Percentiles rank a stretch among this genome's conserved stretches.
Conservation (phyloP, 768 basidiomycete species). For the Kwoniella dejecticola region DNA sequence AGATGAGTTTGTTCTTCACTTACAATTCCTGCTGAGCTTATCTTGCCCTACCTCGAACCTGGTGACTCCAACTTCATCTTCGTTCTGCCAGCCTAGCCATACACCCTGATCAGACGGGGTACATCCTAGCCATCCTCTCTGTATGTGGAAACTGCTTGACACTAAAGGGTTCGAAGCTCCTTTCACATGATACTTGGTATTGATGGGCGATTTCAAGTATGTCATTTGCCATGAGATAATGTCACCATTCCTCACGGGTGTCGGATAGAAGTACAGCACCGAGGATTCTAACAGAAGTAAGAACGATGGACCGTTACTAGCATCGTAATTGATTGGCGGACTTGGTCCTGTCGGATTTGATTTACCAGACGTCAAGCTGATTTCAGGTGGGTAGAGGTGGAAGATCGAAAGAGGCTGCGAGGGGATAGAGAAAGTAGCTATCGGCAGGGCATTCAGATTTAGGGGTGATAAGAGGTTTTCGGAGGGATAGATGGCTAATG, state of each 20-base stretch:
- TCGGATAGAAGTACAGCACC: conserved; percentile 15
- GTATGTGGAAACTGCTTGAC: conserved; percentile 18
- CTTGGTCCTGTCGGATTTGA: conserved; percentile 30
- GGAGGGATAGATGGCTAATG: conserved; percentile 37
- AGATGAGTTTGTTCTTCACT: conserved; percentile 7
- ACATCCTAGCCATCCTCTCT: conserved; percentile 35
- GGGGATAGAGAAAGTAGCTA: conserved; percentile 27
- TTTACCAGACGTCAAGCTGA: neutral
- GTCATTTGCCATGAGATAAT: conserved; percentile 22
- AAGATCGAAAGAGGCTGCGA: conserved; percentile 23
- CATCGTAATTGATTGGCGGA: conserved; percentile 17
- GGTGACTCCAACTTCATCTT: conserved; percentile 25
- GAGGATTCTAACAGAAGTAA: conserved; percentile 24
- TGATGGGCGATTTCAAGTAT: conserved; percentile 27
- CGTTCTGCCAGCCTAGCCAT: conserved; percentile 37
- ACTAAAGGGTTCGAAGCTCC: conserved; percentile 5
- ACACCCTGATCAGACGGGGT: conserved; percentile 28
- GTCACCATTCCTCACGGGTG: neutral
- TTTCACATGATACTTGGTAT: conserved; percentile 24
- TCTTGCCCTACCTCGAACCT: conserved; percentile 33
- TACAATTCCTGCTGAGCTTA: conserved; percentile 26
- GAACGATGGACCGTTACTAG: conserved; percentile 29
- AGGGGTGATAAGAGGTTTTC: conserved; percentile 27
- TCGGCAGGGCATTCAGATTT: conserved; percentile 18
- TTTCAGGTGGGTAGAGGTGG: conserved; percentile 34